Evolutionary conservation across 345 rosid species (phyloP), one percentile per base, ranked within the genome.

Genomic region (Xanthoceras sorbifolium): DNA sequence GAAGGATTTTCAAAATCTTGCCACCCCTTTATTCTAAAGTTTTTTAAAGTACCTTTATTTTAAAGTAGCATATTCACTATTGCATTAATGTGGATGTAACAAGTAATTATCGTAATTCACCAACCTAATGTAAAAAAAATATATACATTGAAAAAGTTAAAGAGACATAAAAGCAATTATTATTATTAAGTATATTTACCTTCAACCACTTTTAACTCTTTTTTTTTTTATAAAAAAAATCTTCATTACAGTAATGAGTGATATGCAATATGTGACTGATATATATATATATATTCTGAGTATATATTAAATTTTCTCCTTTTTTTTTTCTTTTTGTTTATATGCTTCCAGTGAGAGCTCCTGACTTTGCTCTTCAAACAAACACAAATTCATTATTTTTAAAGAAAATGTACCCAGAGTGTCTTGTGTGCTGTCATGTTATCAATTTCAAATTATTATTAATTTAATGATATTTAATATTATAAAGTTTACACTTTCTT

Each of bases 361-460:
- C 60, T n/a, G 25, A 54, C 60, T 54, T 54, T 10, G 5, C 60
- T n/a, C 6, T 25, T n/a, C 9, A 54, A 18, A n/a, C 25, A 5
- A 54, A 18, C 26, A 54, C 60, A 46, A 46, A 46, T 17, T 46
- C 1, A 46, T 3, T 46, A 0, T 46, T 46, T 46, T 12, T 46
- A 10, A 46, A 44, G n/a, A 44, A 38, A 9, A 25, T 6, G 23
- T 3, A 44, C 22, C 23, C 11, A n/a, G 57, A 8, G 15, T 70
- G 74, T n/a, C 63, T 32, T 52, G 9, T 70, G 4, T 20, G 63
- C 29, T 20, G 73, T 70, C 62, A 54, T 12, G 38, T 50, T 48
- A 67, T 44, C 1, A 68, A 0, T 38, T 34, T 9, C 44, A 38
- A 54, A 20, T 54, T 8, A 54, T 7, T 54, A n/a, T 54, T 54